A percentile compares a stretch with the other conserved stretches of the same genome.
phyloP scores from a whole-genome alignment of 805 yeast species.

The Kluyveromyces siamensis region DNA sequence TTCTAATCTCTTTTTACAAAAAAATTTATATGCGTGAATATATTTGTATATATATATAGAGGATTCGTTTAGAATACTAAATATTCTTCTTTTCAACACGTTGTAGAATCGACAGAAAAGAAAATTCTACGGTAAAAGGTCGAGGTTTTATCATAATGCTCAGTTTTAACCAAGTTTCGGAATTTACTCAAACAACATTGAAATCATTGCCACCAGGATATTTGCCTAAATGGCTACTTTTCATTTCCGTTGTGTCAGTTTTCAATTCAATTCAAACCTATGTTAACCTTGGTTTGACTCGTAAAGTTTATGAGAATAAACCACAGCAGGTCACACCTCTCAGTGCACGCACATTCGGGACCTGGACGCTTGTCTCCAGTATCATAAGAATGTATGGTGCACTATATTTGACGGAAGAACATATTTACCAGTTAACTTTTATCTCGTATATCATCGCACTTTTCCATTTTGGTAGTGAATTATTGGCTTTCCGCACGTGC shows the following conservation, averaged over 20 bases:
- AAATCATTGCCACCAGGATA: constrained; percentile 38
- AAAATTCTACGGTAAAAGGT: too few relatives aligned
- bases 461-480: constrained; percentile 74
- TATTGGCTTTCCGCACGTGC: constrained; percentile 72
- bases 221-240: constrained; percentile 69
- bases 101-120: too few relatives aligned
- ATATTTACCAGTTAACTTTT: constrained; percentile 68
- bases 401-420: constrained; percentile 56
- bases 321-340: constrained; percentile 56
- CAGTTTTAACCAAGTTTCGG: constrained; percentile 26
- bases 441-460: constrained; percentile 78
- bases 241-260: constrained; percentile 81
- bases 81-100: not conserved
- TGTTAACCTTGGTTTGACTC: constrained; percentile 62
- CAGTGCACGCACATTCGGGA: constrained; percentile 95
- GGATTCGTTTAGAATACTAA: not conserved
- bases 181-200: constrained; percentile 20
- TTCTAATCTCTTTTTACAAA: too few relatives aligned
- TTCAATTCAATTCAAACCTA: constrained; percentile 89
- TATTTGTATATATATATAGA: too few relatives aligned
- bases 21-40: too few relatives aligned
- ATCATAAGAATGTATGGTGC: constrained; percentile 85
- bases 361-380: constrained; percentile 90
- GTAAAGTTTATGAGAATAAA: constrained; percentile 62
- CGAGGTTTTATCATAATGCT: constrained; percentile 14